These are phyloP conservation scores for Colletotrichum paranaense DNA, from an alignment of 2,329 filamentous ascomycete species.

Conservation along the genomic window DNA sequence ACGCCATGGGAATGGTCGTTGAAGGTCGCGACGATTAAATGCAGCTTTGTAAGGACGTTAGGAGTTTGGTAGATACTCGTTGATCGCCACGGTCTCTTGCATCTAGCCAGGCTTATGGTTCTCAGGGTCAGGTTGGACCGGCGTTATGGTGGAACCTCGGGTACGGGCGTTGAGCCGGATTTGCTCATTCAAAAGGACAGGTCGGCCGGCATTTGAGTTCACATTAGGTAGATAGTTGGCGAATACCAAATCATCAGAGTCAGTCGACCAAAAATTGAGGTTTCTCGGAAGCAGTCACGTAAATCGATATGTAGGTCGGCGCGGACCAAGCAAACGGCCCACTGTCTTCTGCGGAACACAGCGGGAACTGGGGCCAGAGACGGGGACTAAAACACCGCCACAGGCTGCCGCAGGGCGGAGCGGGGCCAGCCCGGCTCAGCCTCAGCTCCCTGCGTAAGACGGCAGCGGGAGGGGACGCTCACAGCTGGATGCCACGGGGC, in stretches of 20 bases:
- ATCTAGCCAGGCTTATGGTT: too few species aligned
- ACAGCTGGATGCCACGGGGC: neutral
- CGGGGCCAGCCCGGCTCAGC: conserved; percentile 3
- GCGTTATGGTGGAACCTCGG: neutral
- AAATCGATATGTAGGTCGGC: neutral
- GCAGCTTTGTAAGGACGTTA: too few species aligned
- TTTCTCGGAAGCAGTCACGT: neutral
- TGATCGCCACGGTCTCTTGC: neutral
- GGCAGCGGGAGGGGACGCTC: neutral
- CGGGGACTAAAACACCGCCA: conserved; percentile 9
- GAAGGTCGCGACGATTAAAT: conserved; percentile 51
- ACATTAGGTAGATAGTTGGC: neutral
- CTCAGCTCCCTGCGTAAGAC: conserved; percentile 12
- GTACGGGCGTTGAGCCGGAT: neutral
- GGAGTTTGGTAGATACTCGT: neutral
- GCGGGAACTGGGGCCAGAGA: neutral
- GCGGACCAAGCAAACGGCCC: conserved; percentile 9
- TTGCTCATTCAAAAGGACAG: neutral
- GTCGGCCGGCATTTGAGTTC: neutral
- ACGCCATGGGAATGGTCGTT: conserved; percentile 69
- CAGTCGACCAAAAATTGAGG: neutral
- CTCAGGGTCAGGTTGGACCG: neutral
- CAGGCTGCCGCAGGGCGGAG: neutral
- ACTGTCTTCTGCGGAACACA: neutral
- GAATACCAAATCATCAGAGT: neutral